Percentiles rank a stretch among this genome's conserved stretches.
Conservation (phyloP, 2,329 filamentous ascomycete species). For the Grosmannia penicillata region DNA sequence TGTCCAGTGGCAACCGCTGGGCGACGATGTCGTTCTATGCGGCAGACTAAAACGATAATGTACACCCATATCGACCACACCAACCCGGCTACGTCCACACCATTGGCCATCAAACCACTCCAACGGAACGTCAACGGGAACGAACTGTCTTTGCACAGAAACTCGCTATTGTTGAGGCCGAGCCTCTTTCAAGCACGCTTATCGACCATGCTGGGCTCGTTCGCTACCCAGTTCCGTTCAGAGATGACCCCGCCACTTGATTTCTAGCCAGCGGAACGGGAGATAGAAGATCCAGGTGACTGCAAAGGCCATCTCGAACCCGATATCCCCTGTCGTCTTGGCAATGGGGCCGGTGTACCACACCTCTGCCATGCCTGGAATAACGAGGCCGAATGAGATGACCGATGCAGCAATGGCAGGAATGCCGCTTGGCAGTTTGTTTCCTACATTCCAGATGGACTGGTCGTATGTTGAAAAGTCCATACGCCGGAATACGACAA, state of each 20-base stretch:
- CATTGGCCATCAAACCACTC: background rate
- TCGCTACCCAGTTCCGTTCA: too few species aligned
- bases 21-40: constrained; percentile 71
- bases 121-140: background rate
- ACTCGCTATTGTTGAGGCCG: too few species aligned
- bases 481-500: constrained; percentile 31
- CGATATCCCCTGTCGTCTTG: constrained; percentile 45
- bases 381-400: constrained; percentile 33
- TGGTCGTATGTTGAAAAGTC: constrained; percentile 30
- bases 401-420: constrained; percentile 31
- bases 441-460: constrained; percentile 30
- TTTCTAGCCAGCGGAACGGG: constrained; percentile 30
- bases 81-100: too few species aligned
- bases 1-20: constrained; percentile 63
- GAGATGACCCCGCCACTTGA: constrained; percentile 16
- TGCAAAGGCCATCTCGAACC: constrained; percentile 48
- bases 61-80: too few species aligned
- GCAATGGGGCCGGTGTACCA: constrained; percentile 50
- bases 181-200: too few species aligned
- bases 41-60: constrained; percentile 28
- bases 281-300: constrained; percentile 31
- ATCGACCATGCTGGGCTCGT: too few species aligned
- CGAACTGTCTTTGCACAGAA: too few species aligned
- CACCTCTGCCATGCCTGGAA: constrained; percentile 44
- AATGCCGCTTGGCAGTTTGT: constrained; percentile 27